Evolutionary conservation across 495 filamentous ascomycete species (phyloP), one percentile per base, ranked within the genome.

Genomic region (Trichocladium uniseriatum): DNA sequence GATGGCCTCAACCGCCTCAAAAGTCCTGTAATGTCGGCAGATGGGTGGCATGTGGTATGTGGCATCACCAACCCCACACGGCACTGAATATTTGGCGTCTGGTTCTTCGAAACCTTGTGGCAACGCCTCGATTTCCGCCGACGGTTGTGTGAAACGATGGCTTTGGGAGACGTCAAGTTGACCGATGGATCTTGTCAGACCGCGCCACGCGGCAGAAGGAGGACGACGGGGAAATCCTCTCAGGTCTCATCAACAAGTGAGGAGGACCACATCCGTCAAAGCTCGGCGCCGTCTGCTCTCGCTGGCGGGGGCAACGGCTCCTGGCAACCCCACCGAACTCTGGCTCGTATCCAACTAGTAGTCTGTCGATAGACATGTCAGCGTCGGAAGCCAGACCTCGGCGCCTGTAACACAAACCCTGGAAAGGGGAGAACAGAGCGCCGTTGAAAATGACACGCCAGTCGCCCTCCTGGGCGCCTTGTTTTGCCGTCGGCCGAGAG

Each of bases 401-500:
- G 3, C 15, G 10, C 19, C 28, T 29, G 20, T 28, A n/a, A 2
- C 29, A 48, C 46, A 29, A 24, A 11, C 27, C 28, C 16, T 5
- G 9, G 18, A 15, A 37, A 37, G 35, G 24, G 22, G 45, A 16
- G 21, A n/a, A 16, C 20, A 20, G 22, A 21, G 27, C 18, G 47
- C 40, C 48, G 43, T 39, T 36, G 39, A 35, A 38, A 41, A 27
- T n/a, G n/a, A n/a, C n/a, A 39, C 22, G 29, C 43, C 42, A 34
- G 20, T 37, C 19, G 18, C 35, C 39, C 38, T 42, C 44, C 40
- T 37, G 21, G 49, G 37, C n/a, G 42, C 41, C 52, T 43, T 31
- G 37, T 43, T 15, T 57, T 38, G 49, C 24, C 51, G 46, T 48
- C 52, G 47, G 55, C 42, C 42, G 32, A 44, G 47, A 62, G 57